Percentiles rank a stretch among this genome's conserved stretches.
Evolutionary conservation across 306 rosid species (phyloP).

Genomic region (Corylus avellana): DNA sequence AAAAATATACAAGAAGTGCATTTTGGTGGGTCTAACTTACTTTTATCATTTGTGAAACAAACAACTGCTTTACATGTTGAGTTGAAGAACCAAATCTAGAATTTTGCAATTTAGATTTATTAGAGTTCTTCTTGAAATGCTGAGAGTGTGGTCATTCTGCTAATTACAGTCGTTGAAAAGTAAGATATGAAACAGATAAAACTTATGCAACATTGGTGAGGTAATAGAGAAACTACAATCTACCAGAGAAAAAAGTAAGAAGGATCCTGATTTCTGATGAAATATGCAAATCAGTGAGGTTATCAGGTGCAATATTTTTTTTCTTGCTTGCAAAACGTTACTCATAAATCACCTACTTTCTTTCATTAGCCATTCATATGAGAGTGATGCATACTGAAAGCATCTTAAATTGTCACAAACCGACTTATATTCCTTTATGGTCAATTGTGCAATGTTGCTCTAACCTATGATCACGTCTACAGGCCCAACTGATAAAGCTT

Average conservation of each 20-base stretch:
- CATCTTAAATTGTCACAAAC: background rate
- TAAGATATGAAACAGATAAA: background rate
- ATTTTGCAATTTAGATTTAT: background rate
- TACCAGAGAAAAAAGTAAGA: background rate
- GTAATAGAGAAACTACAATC: background rate
- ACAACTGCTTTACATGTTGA: background rate
- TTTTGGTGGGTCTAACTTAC: background rate
- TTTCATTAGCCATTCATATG: background rate
- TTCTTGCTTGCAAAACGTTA: background rate
- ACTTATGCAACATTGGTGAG: background rate
- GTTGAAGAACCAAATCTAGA: background rate
- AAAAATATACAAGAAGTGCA: background rate
- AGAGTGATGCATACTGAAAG: background rate
- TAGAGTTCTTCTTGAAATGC: background rate
- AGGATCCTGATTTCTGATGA: background rate
- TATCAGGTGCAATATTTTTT: background rate
- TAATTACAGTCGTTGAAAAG: background rate
- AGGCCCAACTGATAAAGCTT: conserved; percentile 76
- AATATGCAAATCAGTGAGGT: background rate
- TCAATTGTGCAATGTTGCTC: background rate
- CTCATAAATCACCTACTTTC: background rate
- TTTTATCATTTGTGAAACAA: background rate
- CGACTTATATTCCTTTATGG: background rate
- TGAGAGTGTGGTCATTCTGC: background rate
- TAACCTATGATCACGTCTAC: conserved; percentile 13